phyloP scores from a whole-genome alignment of 2,329 filamentous ascomycete species.

The Aspergillus felis region DNA sequence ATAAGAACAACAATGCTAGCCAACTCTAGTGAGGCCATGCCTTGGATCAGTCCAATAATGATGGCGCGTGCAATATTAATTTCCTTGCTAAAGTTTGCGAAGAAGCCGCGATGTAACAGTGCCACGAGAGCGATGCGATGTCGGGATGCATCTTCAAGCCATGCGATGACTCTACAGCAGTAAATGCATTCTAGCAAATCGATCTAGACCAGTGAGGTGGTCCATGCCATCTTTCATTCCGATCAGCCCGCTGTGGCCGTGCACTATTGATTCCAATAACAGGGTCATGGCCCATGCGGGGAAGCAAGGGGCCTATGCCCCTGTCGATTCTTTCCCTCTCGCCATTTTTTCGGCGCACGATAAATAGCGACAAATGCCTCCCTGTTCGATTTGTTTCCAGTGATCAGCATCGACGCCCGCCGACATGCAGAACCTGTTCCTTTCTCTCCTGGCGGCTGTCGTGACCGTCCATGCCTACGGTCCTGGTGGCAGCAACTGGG shows the following conservation, averaged over 20 bases:
- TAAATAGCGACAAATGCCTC: not conserved
- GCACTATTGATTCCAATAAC: not conserved
- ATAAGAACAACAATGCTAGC: not conserved
- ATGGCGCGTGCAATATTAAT: not conserved
- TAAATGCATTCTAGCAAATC: no score
- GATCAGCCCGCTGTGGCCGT: not conserved
- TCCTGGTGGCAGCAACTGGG: not conserved
- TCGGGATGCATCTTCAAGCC: not conserved
- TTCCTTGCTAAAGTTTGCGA: no score
- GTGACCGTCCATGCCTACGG: not conserved
- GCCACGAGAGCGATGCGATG: not conserved
- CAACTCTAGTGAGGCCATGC: not conserved
- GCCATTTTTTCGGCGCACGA: not conserved
- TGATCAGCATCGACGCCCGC: not conserved
- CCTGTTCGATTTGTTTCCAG: not conserved
- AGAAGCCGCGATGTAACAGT: not conserved
- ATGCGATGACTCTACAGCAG: not conserved
- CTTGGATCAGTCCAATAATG: not conserved
- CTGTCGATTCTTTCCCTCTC: not conserved
- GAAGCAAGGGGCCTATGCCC: not conserved
- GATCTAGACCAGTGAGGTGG: no score
- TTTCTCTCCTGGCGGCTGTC: not conserved
- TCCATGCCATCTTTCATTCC: not conserved
- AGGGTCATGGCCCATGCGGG: not conserved
- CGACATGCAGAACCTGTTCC: not conserved